A percentile compares a stretch with the other conserved stretches of the same genome.
phyloP scores from a whole-genome alignment of 2,329 filamentous ascomycete genomes.

The Nemania sp. region DNA sequence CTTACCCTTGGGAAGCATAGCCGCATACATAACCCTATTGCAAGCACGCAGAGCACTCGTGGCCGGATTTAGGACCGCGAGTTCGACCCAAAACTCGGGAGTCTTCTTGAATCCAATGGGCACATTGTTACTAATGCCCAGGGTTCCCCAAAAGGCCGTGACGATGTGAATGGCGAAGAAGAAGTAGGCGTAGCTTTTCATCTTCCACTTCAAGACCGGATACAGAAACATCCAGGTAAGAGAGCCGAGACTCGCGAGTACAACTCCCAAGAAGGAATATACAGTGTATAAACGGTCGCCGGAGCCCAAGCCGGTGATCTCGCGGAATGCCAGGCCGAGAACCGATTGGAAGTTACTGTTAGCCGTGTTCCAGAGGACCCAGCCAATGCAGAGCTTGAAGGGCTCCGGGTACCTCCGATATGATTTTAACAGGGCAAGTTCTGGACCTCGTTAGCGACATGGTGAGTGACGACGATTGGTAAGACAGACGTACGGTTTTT shows the following conservation, averaged over 20 bases:
- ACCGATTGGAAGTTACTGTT: conserved; percentile 24
- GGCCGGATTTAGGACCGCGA: conserved; percentile 21
- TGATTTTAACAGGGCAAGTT: conserved; percentile 16
- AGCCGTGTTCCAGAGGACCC: conserved; percentile 27
- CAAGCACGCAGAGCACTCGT: conserved; percentile 23
- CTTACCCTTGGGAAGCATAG: conserved; percentile 22
- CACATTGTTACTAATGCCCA: conserved; percentile 20
- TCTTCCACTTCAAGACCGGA: conserved; percentile 7
- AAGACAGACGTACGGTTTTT: conserved; percentile 16
- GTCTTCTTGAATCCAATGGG: conserved; percentile 23
- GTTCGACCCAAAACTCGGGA: conserved; percentile 25
- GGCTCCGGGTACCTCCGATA: conserved; percentile 23
- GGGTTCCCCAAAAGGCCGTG: conserved; percentile 21
- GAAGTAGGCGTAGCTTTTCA: conserved; percentile 25
- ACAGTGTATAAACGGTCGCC: conserved; percentile 23
- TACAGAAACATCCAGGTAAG: conserved; percentile 27
- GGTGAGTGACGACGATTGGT: background rate
- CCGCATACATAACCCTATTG: conserved; percentile 25
- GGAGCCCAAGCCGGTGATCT: conserved; percentile 17
- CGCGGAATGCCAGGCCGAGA: conserved; percentile 19
- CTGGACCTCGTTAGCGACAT: conserved; percentile 1
- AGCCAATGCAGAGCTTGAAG: conserved; percentile 29
- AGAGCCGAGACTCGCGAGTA: conserved; percentile 17
- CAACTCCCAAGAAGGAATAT: conserved; percentile 25
- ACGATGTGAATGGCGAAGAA: conserved; percentile 20